phyloP scores from a whole-genome alignment of 345 rosid species.

The Dipteronia sinensis region DNA sequence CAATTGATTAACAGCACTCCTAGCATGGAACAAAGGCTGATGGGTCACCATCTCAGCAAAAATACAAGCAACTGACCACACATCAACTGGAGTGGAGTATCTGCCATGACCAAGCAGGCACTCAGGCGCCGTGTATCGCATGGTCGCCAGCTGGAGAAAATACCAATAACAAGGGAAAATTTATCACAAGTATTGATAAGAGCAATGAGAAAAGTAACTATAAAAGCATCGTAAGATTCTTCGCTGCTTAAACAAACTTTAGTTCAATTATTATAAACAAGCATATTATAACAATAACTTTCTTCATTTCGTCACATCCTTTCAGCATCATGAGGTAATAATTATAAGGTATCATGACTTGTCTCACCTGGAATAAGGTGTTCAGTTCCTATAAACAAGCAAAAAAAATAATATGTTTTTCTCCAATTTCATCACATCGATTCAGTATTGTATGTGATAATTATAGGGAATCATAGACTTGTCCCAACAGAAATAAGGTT shows the following conservation, averaged over 20 bases:
- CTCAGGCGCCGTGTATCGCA: constrained; percentile 2
- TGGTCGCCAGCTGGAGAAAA: background rate
- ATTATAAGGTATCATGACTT: background rate
- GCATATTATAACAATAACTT: background rate
- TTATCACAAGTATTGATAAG: background rate
- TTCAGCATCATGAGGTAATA: background rate
- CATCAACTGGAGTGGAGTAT: constrained; percentile 8
- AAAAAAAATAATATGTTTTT: no score
- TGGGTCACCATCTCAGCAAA: constrained; percentile 18
- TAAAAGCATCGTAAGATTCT: background rate
- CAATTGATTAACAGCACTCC: background rate
- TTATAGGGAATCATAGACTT: background rate
- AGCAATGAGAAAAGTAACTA: background rate
- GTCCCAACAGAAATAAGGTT: background rate
- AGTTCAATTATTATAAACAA: background rate
- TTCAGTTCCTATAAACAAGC: background rate
- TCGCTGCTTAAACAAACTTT: no score
- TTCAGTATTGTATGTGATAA: background rate
- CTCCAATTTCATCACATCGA: background rate
- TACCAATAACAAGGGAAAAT: background rate
- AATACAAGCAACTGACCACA: constrained; percentile 15
- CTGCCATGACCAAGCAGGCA: constrained; percentile 4
- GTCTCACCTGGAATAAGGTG: background rate
- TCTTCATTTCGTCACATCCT: background rate
- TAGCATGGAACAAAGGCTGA: background rate